Percentiles rank a stretch among this genome's conserved stretches.
Conservation (phyloP, 2,329 filamentous ascomycete species). For the Pseudocercospora crystallina region DNA sequence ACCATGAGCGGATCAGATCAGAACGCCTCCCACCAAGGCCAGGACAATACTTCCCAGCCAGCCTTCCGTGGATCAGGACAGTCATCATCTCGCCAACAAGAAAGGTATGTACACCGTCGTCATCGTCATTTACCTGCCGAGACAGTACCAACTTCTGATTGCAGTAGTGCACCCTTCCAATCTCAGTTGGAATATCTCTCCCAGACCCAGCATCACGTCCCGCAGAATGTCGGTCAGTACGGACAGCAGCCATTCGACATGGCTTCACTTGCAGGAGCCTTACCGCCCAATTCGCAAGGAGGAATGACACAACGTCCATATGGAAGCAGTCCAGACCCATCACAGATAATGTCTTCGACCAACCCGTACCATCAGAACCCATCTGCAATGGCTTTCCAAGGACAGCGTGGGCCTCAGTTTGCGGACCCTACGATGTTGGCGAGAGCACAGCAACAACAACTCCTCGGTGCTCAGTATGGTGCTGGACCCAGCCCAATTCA, state of each 20-base stretch:
- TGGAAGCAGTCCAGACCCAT: constrained; percentile 10
- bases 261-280: constrained; percentile 17
- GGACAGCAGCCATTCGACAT: constrained; percentile 24
- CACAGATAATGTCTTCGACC: constrained; percentile 13
- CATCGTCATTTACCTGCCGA: not conserved
- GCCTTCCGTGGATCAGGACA: constrained; percentile 1
- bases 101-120: constrained; percentile 13
- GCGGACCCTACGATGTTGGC: constrained; percentile 20
- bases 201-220: constrained; percentile 17
- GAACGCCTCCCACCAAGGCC: constrained; percentile 1
- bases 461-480: constrained; percentile 22
- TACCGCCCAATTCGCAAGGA: constrained; percentile 17
- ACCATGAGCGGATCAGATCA: constrained; percentile 11
- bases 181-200: constrained; percentile 24
- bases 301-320: constrained; percentile 15
- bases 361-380: constrained; percentile 8
- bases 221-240: constrained; percentile 16
- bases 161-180: constrained; percentile 24
- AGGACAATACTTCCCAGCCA: not conserved
- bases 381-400: constrained; percentile 19
- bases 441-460: constrained; percentile 26
- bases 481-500: constrained; percentile 15
- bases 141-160: constrained; percentile 4
- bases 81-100: constrained; percentile 9
- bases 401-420: constrained; percentile 23